Evolutionary conservation across 495 filamentous ascomycete species (phyloP).

Genomic region (Usnea hakonensis): DNA sequence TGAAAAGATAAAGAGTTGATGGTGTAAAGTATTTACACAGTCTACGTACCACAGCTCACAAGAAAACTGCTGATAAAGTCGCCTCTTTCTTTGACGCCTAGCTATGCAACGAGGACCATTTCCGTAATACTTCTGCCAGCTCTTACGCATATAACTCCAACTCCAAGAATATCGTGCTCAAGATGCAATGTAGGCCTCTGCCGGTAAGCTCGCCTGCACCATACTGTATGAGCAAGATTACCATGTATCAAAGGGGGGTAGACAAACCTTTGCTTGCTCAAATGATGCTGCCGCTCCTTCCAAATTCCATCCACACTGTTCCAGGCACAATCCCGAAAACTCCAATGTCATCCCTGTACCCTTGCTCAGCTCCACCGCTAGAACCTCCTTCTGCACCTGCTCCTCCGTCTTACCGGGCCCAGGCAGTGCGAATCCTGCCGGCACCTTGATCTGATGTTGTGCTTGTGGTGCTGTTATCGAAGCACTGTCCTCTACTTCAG

Average conservation of each 20-base stretch:
- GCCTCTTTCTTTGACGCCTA: background rate
- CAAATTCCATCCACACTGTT: constrained; percentile 64
- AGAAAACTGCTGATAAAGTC: background rate
- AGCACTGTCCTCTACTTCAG: constrained; percentile 34
- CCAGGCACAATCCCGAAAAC: constrained; percentile 64
- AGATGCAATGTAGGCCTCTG: background rate
- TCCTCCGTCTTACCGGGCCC: constrained; percentile 35
- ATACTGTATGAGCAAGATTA: background rate
- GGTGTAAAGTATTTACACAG: too few relatives aligned
- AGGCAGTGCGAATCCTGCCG: constrained; percentile 38
- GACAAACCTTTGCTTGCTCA: constrained; percentile 32
- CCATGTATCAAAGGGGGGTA: background rate
- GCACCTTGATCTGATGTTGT: constrained; percentile 17
- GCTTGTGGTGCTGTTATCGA: constrained; percentile 19
- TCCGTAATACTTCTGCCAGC: background rate
- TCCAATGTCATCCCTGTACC: constrained; percentile 64
- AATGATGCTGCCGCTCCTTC: constrained; percentile 61
- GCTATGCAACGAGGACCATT: background rate
- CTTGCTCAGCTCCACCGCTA: constrained; percentile 57
- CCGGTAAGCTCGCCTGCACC: background rate
- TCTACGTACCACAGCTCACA: background rate
- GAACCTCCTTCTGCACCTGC: constrained; percentile 50
- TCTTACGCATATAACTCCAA: background rate
- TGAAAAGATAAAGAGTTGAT: too few relatives aligned
- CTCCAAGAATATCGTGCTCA: background rate